These are phyloP conservation scores for Mycena venus DNA, from an alignment of 768 basidiomycete species.

Conservation along the genomic window DNA sequence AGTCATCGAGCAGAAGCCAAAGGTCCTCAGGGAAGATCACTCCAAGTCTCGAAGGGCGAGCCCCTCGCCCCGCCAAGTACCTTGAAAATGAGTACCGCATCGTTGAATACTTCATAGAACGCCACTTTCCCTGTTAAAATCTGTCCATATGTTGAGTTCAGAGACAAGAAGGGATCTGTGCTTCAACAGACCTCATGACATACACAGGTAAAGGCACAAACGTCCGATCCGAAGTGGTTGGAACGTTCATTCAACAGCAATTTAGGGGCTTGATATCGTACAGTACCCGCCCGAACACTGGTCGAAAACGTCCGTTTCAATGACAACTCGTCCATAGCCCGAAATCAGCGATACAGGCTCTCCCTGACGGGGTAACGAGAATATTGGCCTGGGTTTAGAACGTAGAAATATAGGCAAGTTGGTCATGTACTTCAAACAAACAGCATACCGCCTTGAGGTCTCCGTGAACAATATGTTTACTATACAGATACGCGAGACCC, in stretches of 20 bases:
- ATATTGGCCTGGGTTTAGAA: background rate
- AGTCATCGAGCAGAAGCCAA: background rate
- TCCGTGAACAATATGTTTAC: background rate
- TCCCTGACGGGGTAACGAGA: background rate
- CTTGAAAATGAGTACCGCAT: background rate
- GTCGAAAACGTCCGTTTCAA: background rate
- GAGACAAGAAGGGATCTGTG: background rate
- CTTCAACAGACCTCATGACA: background rate
- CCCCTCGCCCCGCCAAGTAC: background rate
- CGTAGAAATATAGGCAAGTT: background rate
- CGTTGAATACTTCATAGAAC: background rate
- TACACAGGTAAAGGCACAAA: background rate
- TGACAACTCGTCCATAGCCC: background rate
- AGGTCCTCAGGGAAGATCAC: background rate
- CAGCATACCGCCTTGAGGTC: background rate
- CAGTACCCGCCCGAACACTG: background rate
- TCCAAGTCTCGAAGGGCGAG: background rate
- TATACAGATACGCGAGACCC: background rate
- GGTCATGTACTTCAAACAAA: background rate
- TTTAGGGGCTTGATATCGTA: too few relatives aligned
- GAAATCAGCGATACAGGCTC: background rate
- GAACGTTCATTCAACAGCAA: background rate
- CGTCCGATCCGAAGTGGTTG: background rate
- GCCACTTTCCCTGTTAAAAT: background rate
- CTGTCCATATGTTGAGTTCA: background rate